phyloP scores from a whole-genome alignment of 192 early-diverging fungal genomes.

The Cetraspora pellucida region DNA sequence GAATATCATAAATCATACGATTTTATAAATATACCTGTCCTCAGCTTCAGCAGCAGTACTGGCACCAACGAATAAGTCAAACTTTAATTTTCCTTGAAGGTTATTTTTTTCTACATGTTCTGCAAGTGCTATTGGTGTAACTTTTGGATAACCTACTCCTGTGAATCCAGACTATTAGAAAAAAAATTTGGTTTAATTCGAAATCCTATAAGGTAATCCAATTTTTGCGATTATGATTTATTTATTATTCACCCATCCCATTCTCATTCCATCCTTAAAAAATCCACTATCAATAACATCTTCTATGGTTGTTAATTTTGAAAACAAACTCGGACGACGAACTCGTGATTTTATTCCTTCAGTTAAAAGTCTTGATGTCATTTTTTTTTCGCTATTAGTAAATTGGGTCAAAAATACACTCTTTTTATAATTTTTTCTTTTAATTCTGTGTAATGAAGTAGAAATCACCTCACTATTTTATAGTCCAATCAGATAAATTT shows the following conservation, averaged over 20 bases:
- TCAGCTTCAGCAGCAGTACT: conserved; percentile 41
- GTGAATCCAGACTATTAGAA: conserved; percentile 46
- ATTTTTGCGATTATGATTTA: conserved; percentile 4
- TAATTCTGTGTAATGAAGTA: no score
- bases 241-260: conserved; percentile 26
- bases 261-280: conserved; percentile 47
- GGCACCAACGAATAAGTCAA: conserved; percentile 49
- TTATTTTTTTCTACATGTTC: conserved; percentile 50
- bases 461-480: no score
- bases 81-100: conserved; percentile 47
- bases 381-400: neutral
- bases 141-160: conserved; percentile 49
- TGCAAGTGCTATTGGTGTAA: conserved; percentile 43
- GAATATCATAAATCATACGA: neutral
- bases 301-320: conserved; percentile 42
- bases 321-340: conserved; percentile 39
- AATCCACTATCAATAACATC: conserved; percentile 39
- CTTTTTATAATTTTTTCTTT: no score
- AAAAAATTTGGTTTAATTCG: conserved; percentile 2
- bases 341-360: conserved; percentile 40
- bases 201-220: neutral
- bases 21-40: conserved; percentile 24
- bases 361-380: neutral
- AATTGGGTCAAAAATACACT: no score
- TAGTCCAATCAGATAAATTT: no score